Percentiles rank a stretch among this genome's conserved stretches.
These are phyloP conservation scores for Rubroshorea leprosula DNA, from an alignment of 345 rosid genomes.

Conservation along the genomic window DNA sequence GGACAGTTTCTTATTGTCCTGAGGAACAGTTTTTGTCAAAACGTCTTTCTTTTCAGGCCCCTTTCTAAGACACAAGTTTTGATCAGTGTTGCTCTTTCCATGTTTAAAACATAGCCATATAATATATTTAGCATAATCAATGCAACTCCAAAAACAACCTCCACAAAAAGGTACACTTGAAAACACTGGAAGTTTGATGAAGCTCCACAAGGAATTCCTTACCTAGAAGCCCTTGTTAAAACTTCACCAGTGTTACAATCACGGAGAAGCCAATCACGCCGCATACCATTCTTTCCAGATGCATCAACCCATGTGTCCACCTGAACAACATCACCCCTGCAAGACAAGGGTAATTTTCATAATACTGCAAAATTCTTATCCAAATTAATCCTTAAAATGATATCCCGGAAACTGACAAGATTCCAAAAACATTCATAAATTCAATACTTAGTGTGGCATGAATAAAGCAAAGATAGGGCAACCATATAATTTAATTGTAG, in stretches of 20 bases:
- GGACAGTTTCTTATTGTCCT: not conserved
- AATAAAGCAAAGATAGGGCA: too few species aligned
- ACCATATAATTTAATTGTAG: too few species aligned
- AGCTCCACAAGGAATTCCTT: constrained; percentile 13
- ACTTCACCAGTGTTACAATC: constrained; percentile 70
- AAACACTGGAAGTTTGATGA: not conserved
- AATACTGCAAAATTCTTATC: not conserved
- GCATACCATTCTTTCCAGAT: constrained; percentile 95
- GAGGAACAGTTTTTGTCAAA: too few species aligned
- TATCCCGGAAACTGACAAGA: not conserved
- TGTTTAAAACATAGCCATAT: not conserved
- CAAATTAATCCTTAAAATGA: too few species aligned
- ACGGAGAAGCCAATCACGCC: constrained; percentile 88
- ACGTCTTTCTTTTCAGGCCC: not conserved
- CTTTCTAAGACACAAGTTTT: not conserved
- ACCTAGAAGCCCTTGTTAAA: constrained; percentile 93
- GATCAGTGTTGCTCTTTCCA: not conserved
- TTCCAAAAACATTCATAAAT: too few species aligned
- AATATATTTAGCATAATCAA: not conserved
- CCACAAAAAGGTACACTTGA: not conserved
- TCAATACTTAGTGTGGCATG: too few species aligned
- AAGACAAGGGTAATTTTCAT: constrained; percentile 11
- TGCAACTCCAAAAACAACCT: not conserved
- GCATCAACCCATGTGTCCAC: constrained; percentile 86
- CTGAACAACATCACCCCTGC: constrained; percentile 91